Conservation (phyloP, 1,284 basidiomycete species). For the Ceratobasidium sp. region DNA sequence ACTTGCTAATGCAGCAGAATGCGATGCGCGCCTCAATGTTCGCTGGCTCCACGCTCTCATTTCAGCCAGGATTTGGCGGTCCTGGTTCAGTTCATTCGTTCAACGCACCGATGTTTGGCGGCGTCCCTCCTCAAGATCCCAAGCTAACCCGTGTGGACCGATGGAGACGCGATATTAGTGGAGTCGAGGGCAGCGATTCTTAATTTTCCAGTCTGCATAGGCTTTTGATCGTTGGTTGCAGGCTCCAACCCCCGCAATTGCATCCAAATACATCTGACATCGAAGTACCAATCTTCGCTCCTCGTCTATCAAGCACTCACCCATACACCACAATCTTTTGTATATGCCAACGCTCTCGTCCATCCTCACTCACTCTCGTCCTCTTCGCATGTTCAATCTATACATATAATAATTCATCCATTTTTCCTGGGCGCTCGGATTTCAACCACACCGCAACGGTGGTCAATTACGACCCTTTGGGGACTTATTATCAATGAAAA, state of each 20-base stretch:
- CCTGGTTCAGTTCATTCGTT: slow-evolving; percentile 36
- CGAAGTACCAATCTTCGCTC: neutral
- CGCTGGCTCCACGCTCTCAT: slow-evolving; percentile 57
- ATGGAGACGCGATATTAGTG: slow-evolving; percentile 72
- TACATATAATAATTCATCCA: neutral
- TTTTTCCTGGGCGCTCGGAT: neutral
- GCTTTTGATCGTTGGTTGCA: neutral
- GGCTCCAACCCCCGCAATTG: neutral
- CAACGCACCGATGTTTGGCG: slow-evolving; percentile 14
- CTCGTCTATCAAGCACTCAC: neutral
- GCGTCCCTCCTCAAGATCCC: slow-evolving; percentile 3
- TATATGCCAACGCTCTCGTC: neutral
- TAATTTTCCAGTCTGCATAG: slow-evolving; percentile 28
- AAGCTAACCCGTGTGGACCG: slow-evolving; percentile 63
- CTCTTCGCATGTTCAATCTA: slow-evolving; percentile 2
- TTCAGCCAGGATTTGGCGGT: slow-evolving; percentile 26
- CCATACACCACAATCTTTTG: neutral
- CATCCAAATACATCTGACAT: neutral
- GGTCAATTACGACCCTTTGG: neutral
- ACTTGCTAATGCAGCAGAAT: slow-evolving; percentile 76
- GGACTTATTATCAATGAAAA: neutral
- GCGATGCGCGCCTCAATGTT: slow-evolving; percentile 77
- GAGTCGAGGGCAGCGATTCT: slow-evolving; percentile 14
- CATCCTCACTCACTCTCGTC: neutral
- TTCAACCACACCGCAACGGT: too few species aligned